Evolutionary conservation across 345 rosid genomes (phyloP), one percentile per base, ranked within the genome.

Genomic region (Acer campestre): DNA sequence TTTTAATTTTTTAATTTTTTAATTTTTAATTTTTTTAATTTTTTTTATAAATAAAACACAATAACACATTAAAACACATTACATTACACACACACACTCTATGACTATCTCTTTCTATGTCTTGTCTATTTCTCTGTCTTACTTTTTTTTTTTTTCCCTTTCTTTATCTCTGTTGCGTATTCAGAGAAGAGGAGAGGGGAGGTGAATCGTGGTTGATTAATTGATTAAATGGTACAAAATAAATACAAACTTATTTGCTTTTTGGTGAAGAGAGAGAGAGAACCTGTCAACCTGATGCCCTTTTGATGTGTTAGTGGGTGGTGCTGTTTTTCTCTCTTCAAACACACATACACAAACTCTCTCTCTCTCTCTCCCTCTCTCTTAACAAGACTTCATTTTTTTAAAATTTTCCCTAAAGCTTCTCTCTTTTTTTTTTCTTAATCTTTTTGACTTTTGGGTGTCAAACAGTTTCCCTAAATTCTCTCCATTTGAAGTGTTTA

Each of bases 261-360:
- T 87, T 70, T 76, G 56, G 83, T 29, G 65, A 67, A 48, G 81
- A 35, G 78, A 74, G 31, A 58, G 23, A 58, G 23, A 58, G n/a
- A n/a, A n/a, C n/a, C n/a, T n/a, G n/a, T n/a, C n/a, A n/a, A n/a
- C 87, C 86, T 77, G 91, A 85, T 90, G 85, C 90, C 85, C 82
- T 85, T 83, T 84, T 88, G 90, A 90, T 87, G 94, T 80, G 85
- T 72, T 79, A 86, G 89, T 90, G 94, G 89, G 89, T 88, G 91
- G 89, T 86, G 86, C 80, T 86, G 84, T 82, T 73, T 82, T 78
- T 38, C 53, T 78, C 78, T 77, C 67, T 74, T 63, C 10, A 62
- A 40, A 67, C 44, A 67, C 63, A 27, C 25, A 59, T 18, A 16
- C 58, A 42, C 66, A 59, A 55, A 27, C 38, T 35, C 38, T 6